Conservation (phyloP, 2,329 filamentous ascomycete species). For the Claviceps cyperi region DNA sequence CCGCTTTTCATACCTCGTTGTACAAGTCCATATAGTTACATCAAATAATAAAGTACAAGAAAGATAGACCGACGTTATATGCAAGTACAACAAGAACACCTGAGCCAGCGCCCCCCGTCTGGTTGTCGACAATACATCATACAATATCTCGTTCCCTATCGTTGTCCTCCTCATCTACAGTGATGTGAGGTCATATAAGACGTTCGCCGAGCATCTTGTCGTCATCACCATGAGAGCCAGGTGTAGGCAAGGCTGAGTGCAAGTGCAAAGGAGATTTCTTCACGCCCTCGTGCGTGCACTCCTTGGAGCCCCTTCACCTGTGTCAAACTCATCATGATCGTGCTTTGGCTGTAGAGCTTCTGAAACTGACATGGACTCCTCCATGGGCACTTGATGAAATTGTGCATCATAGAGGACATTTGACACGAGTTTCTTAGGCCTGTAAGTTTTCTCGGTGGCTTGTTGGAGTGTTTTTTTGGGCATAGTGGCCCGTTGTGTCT, state of each 20-base stretch:
- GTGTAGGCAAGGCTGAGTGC: not conserved
- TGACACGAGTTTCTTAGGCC: conserved; percentile 14
- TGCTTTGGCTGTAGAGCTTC: conserved; percentile 17
- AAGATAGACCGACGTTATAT: too few relatives aligned
- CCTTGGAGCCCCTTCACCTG: conserved; percentile 14
- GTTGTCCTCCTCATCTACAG: too few relatives aligned
- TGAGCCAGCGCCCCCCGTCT: too few relatives aligned
- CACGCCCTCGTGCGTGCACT: conserved; percentile 13
- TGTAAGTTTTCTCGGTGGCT: conserved; percentile 11
- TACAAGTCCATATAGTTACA: too few relatives aligned
- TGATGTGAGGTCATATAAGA: too few relatives aligned
- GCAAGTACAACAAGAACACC: too few relatives aligned
- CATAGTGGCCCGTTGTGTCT: conserved; percentile 12
- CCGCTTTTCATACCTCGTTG: too few relatives aligned
- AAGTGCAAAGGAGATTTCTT: not conserved
- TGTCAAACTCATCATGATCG: conserved; percentile 10
- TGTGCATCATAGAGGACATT: conserved; percentile 23
- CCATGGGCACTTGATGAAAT: conserved; percentile 19
- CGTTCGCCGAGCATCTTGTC: too few relatives aligned
- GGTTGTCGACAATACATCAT: too few relatives aligned
- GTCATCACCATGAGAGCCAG: too few relatives aligned
- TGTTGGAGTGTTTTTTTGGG: not conserved
- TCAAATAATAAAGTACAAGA: too few relatives aligned
- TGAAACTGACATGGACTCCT: conserved; percentile 21
- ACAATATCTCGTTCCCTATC: too few relatives aligned